Percentiles rank a stretch among this genome's conserved stretches.
Conservation (phyloP, 148 eudicot genomes). For the Rhododendron simsii region DNA sequence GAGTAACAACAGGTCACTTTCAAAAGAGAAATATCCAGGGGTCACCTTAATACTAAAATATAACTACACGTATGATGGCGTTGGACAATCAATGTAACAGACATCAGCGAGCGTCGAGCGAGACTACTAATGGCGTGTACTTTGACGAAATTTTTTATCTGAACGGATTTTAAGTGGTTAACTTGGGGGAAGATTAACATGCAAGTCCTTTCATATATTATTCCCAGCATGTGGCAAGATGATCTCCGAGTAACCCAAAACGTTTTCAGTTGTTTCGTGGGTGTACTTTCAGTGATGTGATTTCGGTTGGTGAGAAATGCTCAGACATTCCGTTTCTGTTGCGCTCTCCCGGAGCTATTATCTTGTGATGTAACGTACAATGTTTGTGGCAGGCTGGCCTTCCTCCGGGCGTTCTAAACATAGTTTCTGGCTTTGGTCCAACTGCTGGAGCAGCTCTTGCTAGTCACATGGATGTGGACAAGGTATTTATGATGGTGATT, state of each 20-base stretch:
- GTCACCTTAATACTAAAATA: not conserved
- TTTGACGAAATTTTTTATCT: not conserved
- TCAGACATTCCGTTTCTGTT: not conserved
- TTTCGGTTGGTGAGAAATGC: not conserved
- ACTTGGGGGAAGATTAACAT: not conserved
- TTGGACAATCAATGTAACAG: not conserved
- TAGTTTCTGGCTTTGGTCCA: slow-evolving; percentile 34
- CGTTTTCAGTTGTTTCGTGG: not conserved
- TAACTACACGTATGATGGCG: not conserved
- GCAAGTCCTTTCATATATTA: not conserved
- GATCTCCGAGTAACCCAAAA: not conserved
- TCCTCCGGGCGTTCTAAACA: slow-evolving; percentile 29
- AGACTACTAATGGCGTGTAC: too few species aligned
- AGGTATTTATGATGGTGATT: slow-evolving; percentile 7
- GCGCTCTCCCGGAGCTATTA: not conserved
- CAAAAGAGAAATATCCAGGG: not conserved
- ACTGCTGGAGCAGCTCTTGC: slow-evolving; percentile 34
- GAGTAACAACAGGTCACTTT: not conserved
- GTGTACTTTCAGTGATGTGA: not conserved
- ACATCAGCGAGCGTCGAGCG: not conserved
- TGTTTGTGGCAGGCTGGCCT: slow-evolving; percentile 30
- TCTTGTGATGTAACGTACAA: not conserved
- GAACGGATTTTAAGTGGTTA: not conserved
- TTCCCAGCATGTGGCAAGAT: not conserved
- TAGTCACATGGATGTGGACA: slow-evolving; percentile 31